Evolutionary conservation across 2,329 filamentous ascomycete genomes (phyloP).

Genomic region (Diaporthe sp.): DNA sequence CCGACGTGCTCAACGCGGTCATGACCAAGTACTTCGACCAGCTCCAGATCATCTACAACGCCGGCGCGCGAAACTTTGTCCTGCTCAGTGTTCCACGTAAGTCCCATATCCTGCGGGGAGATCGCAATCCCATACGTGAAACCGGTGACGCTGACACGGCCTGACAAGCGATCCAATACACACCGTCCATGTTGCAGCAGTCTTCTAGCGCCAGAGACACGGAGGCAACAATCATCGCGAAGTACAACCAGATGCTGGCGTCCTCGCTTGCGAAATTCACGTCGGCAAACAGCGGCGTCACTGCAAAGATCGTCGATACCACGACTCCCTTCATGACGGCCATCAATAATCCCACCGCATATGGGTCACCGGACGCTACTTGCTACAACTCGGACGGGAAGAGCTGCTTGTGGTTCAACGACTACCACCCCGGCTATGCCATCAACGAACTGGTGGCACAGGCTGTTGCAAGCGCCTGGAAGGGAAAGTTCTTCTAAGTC

Average conservation of each 20-base stretch:
- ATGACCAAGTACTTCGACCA: slow-evolving; percentile 58
- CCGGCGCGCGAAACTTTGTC: slow-evolving; percentile 69
- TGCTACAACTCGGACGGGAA: slow-evolving; percentile 57
- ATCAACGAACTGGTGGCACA: slow-evolving; percentile 56
- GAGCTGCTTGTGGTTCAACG: slow-evolving; percentile 60
- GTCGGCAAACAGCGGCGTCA: slow-evolving; percentile 49
- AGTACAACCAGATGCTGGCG: slow-evolving; percentile 53
- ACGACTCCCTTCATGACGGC: slow-evolving; percentile 55
- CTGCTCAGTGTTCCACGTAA: slow-evolving; percentile 69
- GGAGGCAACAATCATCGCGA: slow-evolving; percentile 51
- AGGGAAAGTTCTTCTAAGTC: slow-evolving; percentile 45
- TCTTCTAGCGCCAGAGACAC: slow-evolving; percentile 43
- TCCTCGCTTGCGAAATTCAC: slow-evolving; percentile 49
- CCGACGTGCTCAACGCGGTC: slow-evolving; percentile 52
- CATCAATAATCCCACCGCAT: slow-evolving; percentile 54
- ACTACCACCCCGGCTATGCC: slow-evolving; percentile 56
- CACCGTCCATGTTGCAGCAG: slow-evolving; percentile 50
- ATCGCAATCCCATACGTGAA: accelerated
- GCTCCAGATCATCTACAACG: slow-evolving; percentile 60
- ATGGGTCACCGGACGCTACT: slow-evolving; percentile 56
- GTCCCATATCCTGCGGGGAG: slow-evolving; percentile 36
- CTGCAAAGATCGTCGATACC: slow-evolving; percentile 55
- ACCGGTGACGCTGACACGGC: background rate
- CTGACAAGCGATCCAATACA: slow-evolving; percentile 54
- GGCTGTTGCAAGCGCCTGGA: slow-evolving; percentile 50